phyloP scores from a whole-genome alignment of 2,329 filamentous ascomycete species.

The Botryotinia narcissicola region DNA sequence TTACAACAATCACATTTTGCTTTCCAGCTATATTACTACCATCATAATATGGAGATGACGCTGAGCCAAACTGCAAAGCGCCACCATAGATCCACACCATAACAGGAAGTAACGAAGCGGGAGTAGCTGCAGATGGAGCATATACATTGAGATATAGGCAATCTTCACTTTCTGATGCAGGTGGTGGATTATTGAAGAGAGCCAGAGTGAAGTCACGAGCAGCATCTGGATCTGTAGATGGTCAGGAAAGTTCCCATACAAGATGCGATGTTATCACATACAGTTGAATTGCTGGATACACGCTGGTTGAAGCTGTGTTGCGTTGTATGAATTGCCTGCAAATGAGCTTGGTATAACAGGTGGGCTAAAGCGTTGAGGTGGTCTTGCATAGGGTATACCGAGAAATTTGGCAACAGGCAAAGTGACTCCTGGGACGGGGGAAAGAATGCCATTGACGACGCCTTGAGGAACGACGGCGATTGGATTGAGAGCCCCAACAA shows the following conservation, averaged over 20 bases:
- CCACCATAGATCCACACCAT: conserved; percentile 71
- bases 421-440: background rate
- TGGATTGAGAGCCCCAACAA: background rate
- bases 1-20: conserved; percentile 27
- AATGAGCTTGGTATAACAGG: conserved; percentile 42
- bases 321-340: conserved; percentile 7
- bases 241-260: background rate
- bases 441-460: background rate
- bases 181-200: conserved; percentile 14
- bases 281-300: conserved; percentile 18
- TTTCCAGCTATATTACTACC: conserved; percentile 24
- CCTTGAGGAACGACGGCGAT: conserved; percentile 4
- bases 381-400: conserved; percentile 72
- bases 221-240: background rate
- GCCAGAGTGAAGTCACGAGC: background rate
- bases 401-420: conserved; percentile 47
- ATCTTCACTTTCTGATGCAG: conserved; percentile 48
- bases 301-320: background rate
- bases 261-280: background rate
- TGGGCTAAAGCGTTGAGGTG: conserved; percentile 67
- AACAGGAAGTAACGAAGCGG: conserved; percentile 46
- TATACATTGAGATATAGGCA: conserved; percentile 61
- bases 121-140: conserved; percentile 43
- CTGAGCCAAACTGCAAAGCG: conserved; percentile 22
- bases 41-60: conserved; percentile 21